A percentile compares a stretch with the other conserved stretches of the same genome.
These are phyloP conservation scores for Carallia brachiata DNA, from an alignment of 345 rosid species.

Conservation along the genomic window DNA sequence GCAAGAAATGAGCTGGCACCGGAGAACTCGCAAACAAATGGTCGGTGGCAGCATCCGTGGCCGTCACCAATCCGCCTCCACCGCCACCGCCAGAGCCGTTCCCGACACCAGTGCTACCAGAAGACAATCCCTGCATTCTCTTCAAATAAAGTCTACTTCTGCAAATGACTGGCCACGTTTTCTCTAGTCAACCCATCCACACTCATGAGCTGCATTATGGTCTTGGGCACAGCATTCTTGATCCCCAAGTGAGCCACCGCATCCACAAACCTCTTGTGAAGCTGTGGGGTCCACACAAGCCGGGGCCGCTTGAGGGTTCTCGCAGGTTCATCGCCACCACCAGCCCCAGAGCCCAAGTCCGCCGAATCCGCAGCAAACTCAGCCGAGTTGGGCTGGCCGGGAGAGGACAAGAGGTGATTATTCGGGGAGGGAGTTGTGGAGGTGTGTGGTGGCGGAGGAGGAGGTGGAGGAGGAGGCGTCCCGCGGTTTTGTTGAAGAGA, in stretches of 20 bases:
- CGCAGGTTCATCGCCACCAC: slow-evolving; percentile 31
- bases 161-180: slow-evolving; percentile 34
- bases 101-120: slow-evolving; percentile 44
- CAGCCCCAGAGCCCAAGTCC: slow-evolving; percentile 26
- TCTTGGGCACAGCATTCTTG: slow-evolving; percentile 34
- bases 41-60: slow-evolving; percentile 74
- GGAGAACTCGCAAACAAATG: slow-evolving; percentile 93
- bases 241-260: slow-evolving; percentile 35
- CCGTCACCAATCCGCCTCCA: slow-evolving; percentile 30
- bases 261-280: slow-evolving; percentile 37
- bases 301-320: slow-evolving; percentile 32
- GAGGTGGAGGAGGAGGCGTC: slow-evolving; percentile 33
- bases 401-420: slow-evolving; percentile 11
- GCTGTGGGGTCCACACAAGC: slow-evolving; percentile 36
- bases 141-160: slow-evolving; percentile 29
- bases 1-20: slow-evolving; percentile 87
- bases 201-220: slow-evolving; percentile 40
- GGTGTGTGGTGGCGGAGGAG: slow-evolving; percentile 34
- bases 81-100: slow-evolving; percentile 35
- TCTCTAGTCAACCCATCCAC: slow-evolving; percentile 34
- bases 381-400: slow-evolving; percentile 47
- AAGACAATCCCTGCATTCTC: slow-evolving; percentile 34
- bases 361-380: slow-evolving; percentile 23
- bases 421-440: slow-evolving; percentile 36
- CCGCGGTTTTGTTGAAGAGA: slow-evolving; percentile 32